Conservation (phyloP, 352 stramenopile species). For the Phytopythium helicoides region DNA sequence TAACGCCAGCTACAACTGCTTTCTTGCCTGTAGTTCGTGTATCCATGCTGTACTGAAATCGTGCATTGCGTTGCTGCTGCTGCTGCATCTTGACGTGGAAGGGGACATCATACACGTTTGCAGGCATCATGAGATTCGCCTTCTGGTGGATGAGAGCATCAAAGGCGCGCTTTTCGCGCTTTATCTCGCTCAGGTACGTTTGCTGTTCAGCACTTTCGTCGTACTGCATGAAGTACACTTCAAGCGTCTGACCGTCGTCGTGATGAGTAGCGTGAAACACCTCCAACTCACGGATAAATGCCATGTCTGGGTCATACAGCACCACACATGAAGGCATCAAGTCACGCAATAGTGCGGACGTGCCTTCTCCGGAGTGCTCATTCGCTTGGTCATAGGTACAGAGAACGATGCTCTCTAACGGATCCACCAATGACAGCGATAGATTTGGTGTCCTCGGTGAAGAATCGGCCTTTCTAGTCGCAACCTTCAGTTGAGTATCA, state of each 20-base stretch:
- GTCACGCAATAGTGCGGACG: conserved; percentile 84
- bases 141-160: conserved; percentile 96
- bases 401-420: conserved; percentile 53
- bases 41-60: conserved; percentile 74
- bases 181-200: conserved; percentile 92
- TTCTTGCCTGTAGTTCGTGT: conserved; percentile 66
- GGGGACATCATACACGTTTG: conserved; percentile 84
- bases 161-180: conserved; percentile 96
- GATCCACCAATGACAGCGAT: conserved; percentile 49
- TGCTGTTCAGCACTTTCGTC: conserved; percentile 96
- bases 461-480: conserved; percentile 6
- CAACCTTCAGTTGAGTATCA: conserved; percentile 16
- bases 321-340: conserved; percentile 90
- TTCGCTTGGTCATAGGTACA: conserved; percentile 81
- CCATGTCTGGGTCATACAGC: conserved; percentile 94
- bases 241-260: conserved; percentile 26
- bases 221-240: conserved; percentile 97
- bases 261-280: conserved; percentile 82
- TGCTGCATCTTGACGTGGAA: conserved; percentile 71
- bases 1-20: conserved; percentile 37
- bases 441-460: conserved; percentile 23
- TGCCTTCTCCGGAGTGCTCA: conserved; percentile 44
- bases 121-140: conserved; percentile 85
- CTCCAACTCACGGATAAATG: conserved; percentile 95
- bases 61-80: conserved; percentile 25